phyloP scores from a whole-genome alignment of 345 rosid genomes.

The Salix exigua region DNA sequence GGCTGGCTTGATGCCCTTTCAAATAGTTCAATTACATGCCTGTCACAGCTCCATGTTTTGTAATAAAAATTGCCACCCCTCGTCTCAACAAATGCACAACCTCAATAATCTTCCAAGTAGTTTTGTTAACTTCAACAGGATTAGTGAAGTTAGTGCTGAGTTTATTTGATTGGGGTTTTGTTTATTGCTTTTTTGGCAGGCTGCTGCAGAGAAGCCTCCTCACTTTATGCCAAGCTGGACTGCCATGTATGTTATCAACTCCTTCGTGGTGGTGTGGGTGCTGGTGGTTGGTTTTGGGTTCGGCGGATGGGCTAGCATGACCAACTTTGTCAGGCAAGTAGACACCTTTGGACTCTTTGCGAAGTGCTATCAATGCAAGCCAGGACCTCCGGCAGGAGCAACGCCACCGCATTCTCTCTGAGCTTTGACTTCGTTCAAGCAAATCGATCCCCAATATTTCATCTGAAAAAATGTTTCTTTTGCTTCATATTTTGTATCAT shows the following conservation, averaged over 20 bases:
- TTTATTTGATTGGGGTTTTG: background rate
- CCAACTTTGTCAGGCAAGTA: constrained; percentile 80
- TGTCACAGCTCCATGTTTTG: background rate
- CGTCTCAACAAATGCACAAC: too few species aligned
- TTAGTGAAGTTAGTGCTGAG: too few species aligned
- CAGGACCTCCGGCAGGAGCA: constrained; percentile 42
- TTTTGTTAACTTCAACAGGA: too few species aligned
- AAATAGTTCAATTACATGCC: too few species aligned
- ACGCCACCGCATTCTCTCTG: constrained; percentile 41
- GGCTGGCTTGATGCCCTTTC: background rate
- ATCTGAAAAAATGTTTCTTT: background rate
- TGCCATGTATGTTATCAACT: constrained; percentile 68
- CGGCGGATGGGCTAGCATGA: constrained; percentile 97
- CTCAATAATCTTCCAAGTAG: too few species aligned
- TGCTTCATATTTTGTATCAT: constrained; percentile 51
- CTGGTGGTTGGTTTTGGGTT: constrained; percentile 80
- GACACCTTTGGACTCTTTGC: constrained; percentile 93
- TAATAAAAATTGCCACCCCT: background rate
- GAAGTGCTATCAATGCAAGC: constrained; percentile 95
- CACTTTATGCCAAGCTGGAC: constrained; percentile 83
- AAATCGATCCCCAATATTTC: background rate
- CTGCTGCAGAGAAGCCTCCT: constrained; percentile 96
- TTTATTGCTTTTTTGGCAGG: constrained; percentile 36
- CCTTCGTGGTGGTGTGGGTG: constrained; percentile 80
- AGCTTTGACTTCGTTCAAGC: background rate